These are phyloP conservation scores for Colletotrichum scovillei DNA, from an alignment of 2,329 filamentous ascomycete genomes.

Conservation along the genomic window DNA sequence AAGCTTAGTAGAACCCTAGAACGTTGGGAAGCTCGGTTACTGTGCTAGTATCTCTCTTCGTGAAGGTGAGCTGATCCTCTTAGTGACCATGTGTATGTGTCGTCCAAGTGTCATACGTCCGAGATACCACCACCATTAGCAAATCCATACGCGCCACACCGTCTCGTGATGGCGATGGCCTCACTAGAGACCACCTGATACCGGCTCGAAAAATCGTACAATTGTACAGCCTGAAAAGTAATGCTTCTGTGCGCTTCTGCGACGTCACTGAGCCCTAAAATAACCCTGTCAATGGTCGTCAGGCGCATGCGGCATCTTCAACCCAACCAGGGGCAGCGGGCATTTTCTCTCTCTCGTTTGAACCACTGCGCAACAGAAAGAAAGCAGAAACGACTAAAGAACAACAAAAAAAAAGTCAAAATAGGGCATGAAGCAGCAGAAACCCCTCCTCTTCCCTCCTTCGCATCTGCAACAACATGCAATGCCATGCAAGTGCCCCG, in stretches of 20 bases:
- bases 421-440: conserved; percentile 25
- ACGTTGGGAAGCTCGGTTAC: background rate
- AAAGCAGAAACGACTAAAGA: background rate
- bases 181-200: background rate
- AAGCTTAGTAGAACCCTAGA: background rate
- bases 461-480: conserved; percentile 35
- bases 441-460: conserved; percentile 19
- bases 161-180: conserved; percentile 6
- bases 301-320: conserved; percentile 19
- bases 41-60: background rate
- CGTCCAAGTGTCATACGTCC: background rate
- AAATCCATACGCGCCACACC: conserved; percentile 3
- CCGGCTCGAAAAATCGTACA: background rate
- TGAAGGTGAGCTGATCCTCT: conserved; percentile 9
- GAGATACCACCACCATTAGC: conserved; percentile 15
- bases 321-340: conserved; percentile 16
- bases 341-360: background rate
- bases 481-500: conserved; percentile 33
- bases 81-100: background rate
- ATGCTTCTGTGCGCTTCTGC: conserved; percentile 24
- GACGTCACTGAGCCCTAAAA: conserved; percentile 34
- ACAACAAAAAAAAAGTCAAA: conserved; percentile 5
- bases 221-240: background rate
- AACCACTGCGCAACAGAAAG: background rate
- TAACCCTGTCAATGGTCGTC: conserved; percentile 3